phyloP scores from a whole-genome alignment of 2,329 filamentous ascomycete species.

The Trichophyton equinum region DNA sequence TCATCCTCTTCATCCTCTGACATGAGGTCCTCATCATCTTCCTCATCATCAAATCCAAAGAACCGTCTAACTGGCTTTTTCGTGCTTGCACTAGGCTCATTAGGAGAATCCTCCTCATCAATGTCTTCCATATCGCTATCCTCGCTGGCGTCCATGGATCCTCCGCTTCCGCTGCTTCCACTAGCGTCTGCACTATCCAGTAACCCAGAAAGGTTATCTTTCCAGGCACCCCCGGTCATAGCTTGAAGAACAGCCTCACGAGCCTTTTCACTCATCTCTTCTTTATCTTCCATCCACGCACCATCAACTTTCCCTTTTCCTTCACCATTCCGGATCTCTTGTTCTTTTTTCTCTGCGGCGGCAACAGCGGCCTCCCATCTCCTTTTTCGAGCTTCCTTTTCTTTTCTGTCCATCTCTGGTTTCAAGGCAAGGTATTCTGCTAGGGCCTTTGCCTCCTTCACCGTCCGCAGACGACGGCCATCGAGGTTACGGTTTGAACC shows the following conservation, averaged over 20 bases:
- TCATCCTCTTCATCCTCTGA: constrained; percentile 29
- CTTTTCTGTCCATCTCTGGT: constrained; percentile 90
- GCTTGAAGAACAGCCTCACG: constrained; percentile 63
- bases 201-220: constrained; percentile 31
- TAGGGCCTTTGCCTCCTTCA: constrained; percentile 87
- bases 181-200: constrained; percentile 25
- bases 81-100: constrained; percentile 17
- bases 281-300: constrained; percentile 90
- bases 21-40: constrained; percentile 30
- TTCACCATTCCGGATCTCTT: constrained; percentile 62
- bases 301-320: constrained; percentile 59
- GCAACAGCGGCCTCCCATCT: constrained; percentile 85
- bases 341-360: constrained; percentile 66
- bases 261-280: constrained; percentile 75
- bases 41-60: constrained; percentile 38
- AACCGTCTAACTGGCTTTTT: constrained; percentile 25
- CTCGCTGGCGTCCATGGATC: constrained; percentile 22
- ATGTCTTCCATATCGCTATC: constrained; percentile 27
- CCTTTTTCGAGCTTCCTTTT: constrained; percentile 69
- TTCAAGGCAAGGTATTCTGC: constrained; percentile 93
- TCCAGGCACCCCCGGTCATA: constrained; percentile 48
- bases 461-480: constrained; percentile 75
- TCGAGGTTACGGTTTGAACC: constrained; percentile 89
- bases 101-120: constrained; percentile 18
- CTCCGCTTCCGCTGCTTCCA: constrained; percentile 18